phyloP scores from a whole-genome alignment of 192 early-diverging fungal genomes.

The Lobosporangium transversale region DNA sequence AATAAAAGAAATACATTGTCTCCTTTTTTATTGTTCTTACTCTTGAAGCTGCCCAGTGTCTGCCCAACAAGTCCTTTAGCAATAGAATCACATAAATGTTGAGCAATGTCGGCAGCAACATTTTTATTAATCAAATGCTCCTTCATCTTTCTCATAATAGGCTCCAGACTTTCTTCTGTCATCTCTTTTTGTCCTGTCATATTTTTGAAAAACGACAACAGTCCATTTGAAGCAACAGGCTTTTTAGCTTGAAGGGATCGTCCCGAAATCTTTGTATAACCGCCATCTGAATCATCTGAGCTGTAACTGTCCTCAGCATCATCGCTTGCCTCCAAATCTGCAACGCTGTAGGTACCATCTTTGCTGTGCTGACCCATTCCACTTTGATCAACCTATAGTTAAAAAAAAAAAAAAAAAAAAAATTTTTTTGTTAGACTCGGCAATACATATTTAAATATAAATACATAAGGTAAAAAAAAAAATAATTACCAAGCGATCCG shows the following conservation, averaged over 20 bases:
- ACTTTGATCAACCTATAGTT: conserved; percentile 64
- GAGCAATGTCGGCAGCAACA: conserved; percentile 89
- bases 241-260: conserved; percentile 28
- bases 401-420: neutral
- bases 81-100: conserved; percentile 86
- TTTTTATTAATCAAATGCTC: conserved; percentile 94
- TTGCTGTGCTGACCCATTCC: conserved; percentile 69
- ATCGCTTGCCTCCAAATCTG: conserved; percentile 69
- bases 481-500: conserved; percentile 41
- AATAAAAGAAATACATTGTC: too few relatives aligned
- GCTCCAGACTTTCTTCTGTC: conserved; percentile 74
- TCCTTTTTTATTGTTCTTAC: conserved; percentile 52
- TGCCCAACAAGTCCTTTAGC: conserved; percentile 74
- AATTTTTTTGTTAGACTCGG: neutral
- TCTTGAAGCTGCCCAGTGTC: conserved; percentile 80
- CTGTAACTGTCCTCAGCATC: conserved; percentile 69
- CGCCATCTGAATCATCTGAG: conserved; percentile 61
- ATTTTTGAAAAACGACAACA: conserved; percentile 77
- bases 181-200: conserved; percentile 79
- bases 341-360: conserved; percentile 81
- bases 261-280: conserved; percentile 47
- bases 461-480: neutral
- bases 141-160: conserved; percentile 89
- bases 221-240: conserved; percentile 45
- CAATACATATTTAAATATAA: neutral